These are phyloP conservation scores for Hymenoscyphus repandus DNA, from an alignment of 2,329 filamentous ascomycete genomes.

Conservation along the genomic window DNA sequence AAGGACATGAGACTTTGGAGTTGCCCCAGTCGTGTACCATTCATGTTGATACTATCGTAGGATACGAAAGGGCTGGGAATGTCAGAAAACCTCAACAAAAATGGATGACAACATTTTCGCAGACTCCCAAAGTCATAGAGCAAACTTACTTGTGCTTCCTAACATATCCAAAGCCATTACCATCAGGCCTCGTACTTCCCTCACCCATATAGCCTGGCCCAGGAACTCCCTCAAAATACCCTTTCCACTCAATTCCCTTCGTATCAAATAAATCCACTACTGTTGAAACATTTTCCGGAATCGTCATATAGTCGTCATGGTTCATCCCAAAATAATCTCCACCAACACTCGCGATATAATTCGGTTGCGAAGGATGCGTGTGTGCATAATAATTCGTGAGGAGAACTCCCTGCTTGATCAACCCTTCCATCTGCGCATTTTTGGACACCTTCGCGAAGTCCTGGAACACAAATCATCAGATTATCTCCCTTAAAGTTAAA, in stretches of 20 bases:
- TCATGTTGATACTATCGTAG: conserved; percentile 49
- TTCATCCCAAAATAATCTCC: conserved; percentile 46
- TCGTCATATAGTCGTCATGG: conserved; percentile 39
- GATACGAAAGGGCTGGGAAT: conserved; percentile 37
- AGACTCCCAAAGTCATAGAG: neutral
- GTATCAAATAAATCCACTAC: conserved; percentile 42
- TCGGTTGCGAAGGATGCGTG: conserved; percentile 43
- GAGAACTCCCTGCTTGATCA: conserved; percentile 40
- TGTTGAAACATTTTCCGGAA: conserved; percentile 42
- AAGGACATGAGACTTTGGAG: conserved; percentile 61
- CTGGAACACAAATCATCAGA: conserved; percentile 25
- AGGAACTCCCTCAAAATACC: conserved; percentile 42
- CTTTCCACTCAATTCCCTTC: conserved; percentile 38
- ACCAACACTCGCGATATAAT: conserved; percentile 41
- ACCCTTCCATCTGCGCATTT: conserved; percentile 36
- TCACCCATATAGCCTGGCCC: conserved; percentile 43
- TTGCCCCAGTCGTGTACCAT: conserved; percentile 45
- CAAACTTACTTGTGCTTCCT: conserved; percentile 29
- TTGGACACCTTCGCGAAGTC: conserved; percentile 39
- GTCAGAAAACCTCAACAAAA: conserved; percentile 5
- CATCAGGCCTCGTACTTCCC: conserved; percentile 33
- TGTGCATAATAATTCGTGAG: conserved; percentile 41
- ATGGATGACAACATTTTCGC: neutral
- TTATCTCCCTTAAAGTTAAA: neutral
- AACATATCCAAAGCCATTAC: conserved; percentile 33